Base-by-base conservation (phyloP, 2,329 filamentous ascomycete species). In the Alternaria sp. region DNA sequence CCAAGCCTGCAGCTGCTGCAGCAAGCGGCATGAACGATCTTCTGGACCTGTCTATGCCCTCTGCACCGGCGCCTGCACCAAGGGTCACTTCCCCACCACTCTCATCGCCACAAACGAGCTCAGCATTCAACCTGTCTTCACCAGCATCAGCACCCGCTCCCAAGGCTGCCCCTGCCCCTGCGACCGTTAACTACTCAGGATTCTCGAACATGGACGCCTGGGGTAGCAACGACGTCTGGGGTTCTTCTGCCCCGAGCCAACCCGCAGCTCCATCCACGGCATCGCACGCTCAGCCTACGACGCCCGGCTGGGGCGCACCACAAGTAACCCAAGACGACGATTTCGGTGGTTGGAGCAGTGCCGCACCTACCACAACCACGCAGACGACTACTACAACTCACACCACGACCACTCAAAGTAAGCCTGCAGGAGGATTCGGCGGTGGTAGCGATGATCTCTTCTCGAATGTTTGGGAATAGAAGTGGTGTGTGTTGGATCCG, bases 311-410 rank as follows among this genome's bases (percentile, higher is more conserved):
- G 69, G 90, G 90, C 23, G 90, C 77, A 57, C 77, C 76, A 2
- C 77, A 79, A 17, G 91, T 97, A 3, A 86, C 91, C 36, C 91
- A 92, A 0, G 95, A 98, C 73, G 95, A 98, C 80, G 95, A 98
- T 76, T 98, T 97, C 82, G 95, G 95, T 19, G 94, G 95, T 12
- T 98, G 95, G 95, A 89, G 92, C 51, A 96, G 93, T 76, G 88
- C 89, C 47, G 83, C 85, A 82, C 90, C 87, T 74, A 86, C 70
- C 81, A 90, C 86, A 74, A 86, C 70, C 71, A 84, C 57, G 6
- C 51, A 56, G 3, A 57, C 81, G 40, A 81, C 84, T 9, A 77
- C 81, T 1, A 77, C 73, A 8, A 72, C 71, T 10, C 65, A 69
- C 19, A 68, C 65, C 4, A 64, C 60, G 2, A 65, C 62, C 4